Evolutionary conservation across 208 protist species (phyloP).

Genomic region (Acanthamoeba quina): DNA sequence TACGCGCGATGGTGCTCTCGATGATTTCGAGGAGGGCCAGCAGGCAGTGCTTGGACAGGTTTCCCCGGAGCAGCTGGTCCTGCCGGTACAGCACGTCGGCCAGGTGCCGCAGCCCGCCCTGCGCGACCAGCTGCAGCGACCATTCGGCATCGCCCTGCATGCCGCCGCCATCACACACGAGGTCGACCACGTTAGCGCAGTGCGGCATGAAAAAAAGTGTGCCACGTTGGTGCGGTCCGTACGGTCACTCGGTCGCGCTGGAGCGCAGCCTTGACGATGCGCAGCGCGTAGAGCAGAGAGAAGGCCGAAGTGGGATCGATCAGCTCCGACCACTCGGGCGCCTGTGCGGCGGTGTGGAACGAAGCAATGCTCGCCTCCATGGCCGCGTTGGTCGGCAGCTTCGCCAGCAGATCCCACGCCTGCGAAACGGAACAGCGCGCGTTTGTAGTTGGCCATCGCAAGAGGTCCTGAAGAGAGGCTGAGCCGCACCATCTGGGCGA

Average conservation of each 20-base stretch:
- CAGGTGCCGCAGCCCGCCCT: conserved; percentile 69
- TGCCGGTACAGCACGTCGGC: conserved; percentile 66
- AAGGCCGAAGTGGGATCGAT: conserved; percentile 52
- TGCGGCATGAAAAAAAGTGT: not conserved
- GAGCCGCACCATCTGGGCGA: conserved; percentile 20
- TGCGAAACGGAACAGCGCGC: not conserved
- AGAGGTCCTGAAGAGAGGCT: not conserved
- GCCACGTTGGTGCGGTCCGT: not conserved
- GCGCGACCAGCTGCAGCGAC: conserved; percentile 61
- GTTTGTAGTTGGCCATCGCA: not conserved
- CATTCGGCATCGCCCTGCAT: conserved; percentile 44
- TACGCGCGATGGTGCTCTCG: conserved; percentile 31
- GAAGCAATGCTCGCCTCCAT: conserved; percentile 20
- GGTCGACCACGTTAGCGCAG: not conserved
- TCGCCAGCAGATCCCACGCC: conserved; percentile 57
- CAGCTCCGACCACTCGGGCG: conserved; percentile 54
- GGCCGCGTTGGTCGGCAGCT: conserved; percentile 52
- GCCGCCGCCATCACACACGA: not conserved
- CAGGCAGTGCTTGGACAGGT: conserved; percentile 46
- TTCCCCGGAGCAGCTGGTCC: conserved; percentile 37
- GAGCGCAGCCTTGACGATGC: conserved; percentile 70
- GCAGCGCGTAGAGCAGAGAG: conserved; percentile 73
- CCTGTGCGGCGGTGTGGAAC: conserved; percentile 21
- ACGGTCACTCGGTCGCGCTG: conserved; percentile 9
- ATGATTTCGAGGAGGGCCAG: conserved; percentile 18